Evolutionary conservation across 805 yeast genomes (phyloP).

Genomic region (Wickerhamomyces queroliae): DNA sequence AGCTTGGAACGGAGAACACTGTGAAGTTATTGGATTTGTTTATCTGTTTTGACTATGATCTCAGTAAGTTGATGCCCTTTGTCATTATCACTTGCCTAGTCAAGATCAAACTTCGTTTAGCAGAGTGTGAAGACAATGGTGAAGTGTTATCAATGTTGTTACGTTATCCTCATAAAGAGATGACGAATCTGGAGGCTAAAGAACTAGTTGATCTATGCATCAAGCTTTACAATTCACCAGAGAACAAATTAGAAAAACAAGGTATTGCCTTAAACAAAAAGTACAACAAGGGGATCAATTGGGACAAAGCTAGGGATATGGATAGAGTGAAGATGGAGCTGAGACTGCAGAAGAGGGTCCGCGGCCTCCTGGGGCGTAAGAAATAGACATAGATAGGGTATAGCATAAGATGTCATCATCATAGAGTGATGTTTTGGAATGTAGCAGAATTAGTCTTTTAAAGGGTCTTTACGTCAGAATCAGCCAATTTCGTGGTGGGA

Average conservation of each 20-base stretch:
- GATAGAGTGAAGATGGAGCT: constrained; percentile 41
- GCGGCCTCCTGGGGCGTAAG: not conserved
- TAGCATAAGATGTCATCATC: not conserved
- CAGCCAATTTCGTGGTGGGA: too few relatives aligned
- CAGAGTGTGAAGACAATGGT: constrained; percentile 40
- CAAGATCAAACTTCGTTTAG: constrained; percentile 37
- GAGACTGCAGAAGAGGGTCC: constrained; percentile 38
- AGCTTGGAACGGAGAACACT: constrained; percentile 33
- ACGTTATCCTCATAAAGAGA: constrained; percentile 34
- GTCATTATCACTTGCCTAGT: constrained; percentile 35
- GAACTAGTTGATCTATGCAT: constrained; percentile 28
- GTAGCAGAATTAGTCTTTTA: too few relatives aligned
- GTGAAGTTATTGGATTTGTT: constrained; percentile 38
- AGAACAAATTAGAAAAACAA: constrained; percentile 26
- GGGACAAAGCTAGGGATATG: constrained; percentile 34
- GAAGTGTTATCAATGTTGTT: constrained; percentile 39
- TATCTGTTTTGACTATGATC: constrained; percentile 23
- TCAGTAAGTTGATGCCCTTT: constrained; percentile 31
- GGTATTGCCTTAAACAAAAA: constrained; percentile 36
- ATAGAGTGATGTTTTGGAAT: too few relatives aligned
- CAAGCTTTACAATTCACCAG: constrained; percentile 27
- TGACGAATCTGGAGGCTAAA: constrained; percentile 23
- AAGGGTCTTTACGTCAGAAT: too few relatives aligned
- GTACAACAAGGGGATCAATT: constrained; percentile 33
- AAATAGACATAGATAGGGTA: not conserved